These are phyloP conservation scores for Pseudozyma tsukubaensis DNA, from an alignment of 1,284 basidiomycete species.

Conservation along the genomic window DNA sequence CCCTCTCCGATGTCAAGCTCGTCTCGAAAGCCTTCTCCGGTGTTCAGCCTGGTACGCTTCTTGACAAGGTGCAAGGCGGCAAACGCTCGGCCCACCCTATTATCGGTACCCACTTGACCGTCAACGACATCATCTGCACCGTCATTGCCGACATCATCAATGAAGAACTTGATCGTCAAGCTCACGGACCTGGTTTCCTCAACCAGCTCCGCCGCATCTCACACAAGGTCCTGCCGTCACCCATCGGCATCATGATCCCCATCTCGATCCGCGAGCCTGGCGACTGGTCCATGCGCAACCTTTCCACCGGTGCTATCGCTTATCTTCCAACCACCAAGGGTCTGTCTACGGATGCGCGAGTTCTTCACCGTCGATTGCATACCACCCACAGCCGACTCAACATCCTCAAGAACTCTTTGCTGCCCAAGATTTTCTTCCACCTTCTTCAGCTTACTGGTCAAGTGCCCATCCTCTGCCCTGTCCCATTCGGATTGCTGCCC, in stretches of 20 bases:
- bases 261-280: constrained; percentile 63
- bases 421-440: constrained; percentile 57
- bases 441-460: constrained; percentile 53
- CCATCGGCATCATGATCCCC: constrained; percentile 60
- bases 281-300: constrained; percentile 63
- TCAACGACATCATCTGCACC: constrained; percentile 65
- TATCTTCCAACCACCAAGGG: constrained; percentile 55
- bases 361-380: constrained; percentile 59
- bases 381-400: constrained; percentile 50
- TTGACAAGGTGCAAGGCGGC: constrained; percentile 45
- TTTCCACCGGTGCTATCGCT: constrained; percentile 61
- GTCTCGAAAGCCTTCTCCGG: constrained; percentile 66
- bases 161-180: constrained; percentile 47
- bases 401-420: constrained; percentile 57
- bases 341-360: constrained; percentile 20
- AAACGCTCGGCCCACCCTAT: constrained; percentile 32
- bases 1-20: constrained; percentile 60
- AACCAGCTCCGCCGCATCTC: constrained; percentile 29
- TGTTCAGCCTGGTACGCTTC: constrained; percentile 47
- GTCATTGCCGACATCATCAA: constrained; percentile 61
- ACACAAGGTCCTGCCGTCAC: constrained; percentile 49
- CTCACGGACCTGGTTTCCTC: constrained; percentile 24
- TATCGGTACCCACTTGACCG: constrained; percentile 59
- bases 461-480: constrained; percentile 42
- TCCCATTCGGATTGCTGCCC: constrained; percentile 40